Evolutionary conservation across 805 yeast species (phyloP), one percentile per base, ranked within the genome.

Genomic region (Starmera pachycereana): DNA sequence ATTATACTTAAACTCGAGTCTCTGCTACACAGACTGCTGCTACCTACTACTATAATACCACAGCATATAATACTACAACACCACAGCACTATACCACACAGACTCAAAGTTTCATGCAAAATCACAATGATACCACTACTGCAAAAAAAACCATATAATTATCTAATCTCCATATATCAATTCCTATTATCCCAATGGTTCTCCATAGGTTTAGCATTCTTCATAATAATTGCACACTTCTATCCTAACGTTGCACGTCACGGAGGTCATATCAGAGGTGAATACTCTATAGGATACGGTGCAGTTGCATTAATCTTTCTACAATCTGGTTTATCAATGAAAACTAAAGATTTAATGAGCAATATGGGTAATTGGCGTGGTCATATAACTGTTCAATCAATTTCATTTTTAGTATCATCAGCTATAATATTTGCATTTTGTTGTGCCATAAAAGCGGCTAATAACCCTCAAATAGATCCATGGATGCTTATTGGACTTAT

Each of bases 261-360:
- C 48, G 90, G 86, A 12, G 96, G 96, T 2, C 65, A 77, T 12
- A 74, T 87, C 31, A 66, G 71, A 44, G 89, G 80, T 6, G 76
- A 87, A 55, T 86, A 84, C 56, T 65, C 85, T 35, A 83, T 88
- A 29, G 81, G 81, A 11, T 88, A 87, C 54, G 86, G 88, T 30
- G 94, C 94, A 0, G 95, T 87, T 13, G 95, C 94, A 0, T 62
- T 84, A 35, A 88, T 88, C 43, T 87, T 88, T 62, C 63, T 88
- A 33, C 77, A 85, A 29, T 79, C 88, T 37, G 96, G 96, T 0
- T 59, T 87, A 25, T 75, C 86, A 28, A 87, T 87, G 79, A 67
- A 76, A 35, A 75, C 92, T 1, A 68, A 62, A 33, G 74, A 74
- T 27, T 63, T 88, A 37, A 40, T 76, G 55, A 62, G 60, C n/a